A percentile compares a stretch with the other conserved stretches of the same genome.
These are phyloP conservation scores for Pseudogymnoascus sp. DNA, from an alignment of 2,329 filamentous ascomycete species.

Conservation along the genomic window DNA sequence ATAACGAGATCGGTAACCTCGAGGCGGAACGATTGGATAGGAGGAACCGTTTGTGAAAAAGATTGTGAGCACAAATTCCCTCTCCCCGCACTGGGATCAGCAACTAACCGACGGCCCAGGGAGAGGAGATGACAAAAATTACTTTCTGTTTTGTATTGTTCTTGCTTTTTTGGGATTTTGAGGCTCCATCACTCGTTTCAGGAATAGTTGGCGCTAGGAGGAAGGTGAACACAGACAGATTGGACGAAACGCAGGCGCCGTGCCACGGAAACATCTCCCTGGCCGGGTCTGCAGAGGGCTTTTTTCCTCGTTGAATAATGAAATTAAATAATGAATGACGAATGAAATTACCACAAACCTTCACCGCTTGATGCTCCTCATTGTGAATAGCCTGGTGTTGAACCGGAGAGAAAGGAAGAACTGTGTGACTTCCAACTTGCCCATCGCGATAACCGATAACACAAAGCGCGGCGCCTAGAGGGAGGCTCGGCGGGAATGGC, in stretches of 20 bases:
- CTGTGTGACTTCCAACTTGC: background rate
- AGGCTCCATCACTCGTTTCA: conserved; percentile 3
- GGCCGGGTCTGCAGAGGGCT: background rate
- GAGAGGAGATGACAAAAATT: background rate
- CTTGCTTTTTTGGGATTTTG: background rate
- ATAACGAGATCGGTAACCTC: conserved; percentile 48
- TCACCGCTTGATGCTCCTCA: background rate
- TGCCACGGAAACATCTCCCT: background rate
- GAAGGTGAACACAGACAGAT: conserved; percentile 1
- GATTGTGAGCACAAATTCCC: background rate
- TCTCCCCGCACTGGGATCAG: background rate
- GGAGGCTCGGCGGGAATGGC: background rate
- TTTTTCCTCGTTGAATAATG: background rate
- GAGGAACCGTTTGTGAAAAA: conserved; percentile 7
- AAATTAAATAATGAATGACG: conserved; percentile 6
- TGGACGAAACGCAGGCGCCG: background rate
- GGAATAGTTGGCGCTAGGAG: background rate
- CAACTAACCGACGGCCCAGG: background rate
- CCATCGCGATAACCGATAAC: background rate
- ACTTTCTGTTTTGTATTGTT: background rate
- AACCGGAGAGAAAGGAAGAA: background rate
- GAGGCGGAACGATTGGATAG: conserved; percentile 31
- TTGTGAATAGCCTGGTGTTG: background rate
- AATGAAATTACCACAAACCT: conserved; percentile 4
- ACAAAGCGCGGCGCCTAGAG: conserved; percentile 1